Percentiles rank a stretch among this genome's conserved stretches.
These are phyloP conservation scores for Pestalotiopsis fici DNA, from an alignment of 2,329 filamentous ascomycete species.

Conservation along the genomic window DNA sequence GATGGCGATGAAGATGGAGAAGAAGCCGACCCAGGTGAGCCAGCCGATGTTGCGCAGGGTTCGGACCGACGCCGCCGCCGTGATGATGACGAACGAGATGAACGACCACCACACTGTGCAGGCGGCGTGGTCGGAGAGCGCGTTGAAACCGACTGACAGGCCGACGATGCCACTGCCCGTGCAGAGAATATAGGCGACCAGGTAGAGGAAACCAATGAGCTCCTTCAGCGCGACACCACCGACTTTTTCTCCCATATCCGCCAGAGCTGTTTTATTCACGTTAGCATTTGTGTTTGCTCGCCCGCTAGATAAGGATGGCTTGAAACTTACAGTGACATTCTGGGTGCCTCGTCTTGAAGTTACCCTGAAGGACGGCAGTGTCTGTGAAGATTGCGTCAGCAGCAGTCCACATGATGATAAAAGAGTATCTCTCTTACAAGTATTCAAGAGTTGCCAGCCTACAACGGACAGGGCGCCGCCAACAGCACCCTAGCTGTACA, in stretches of 20 bases:
- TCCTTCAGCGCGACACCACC: slow-evolving; percentile 54
- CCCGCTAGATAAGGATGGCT: background rate
- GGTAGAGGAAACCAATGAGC: slow-evolving; percentile 55
- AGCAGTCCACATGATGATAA: background rate
- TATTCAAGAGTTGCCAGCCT: slow-evolving; percentile 25
- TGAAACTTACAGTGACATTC: slow-evolving; percentile 32
- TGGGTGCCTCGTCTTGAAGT: slow-evolving; percentile 37
- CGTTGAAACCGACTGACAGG: slow-evolving; percentile 60
- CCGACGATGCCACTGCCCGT: slow-evolving; percentile 60
- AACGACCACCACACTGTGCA: slow-evolving; percentile 62
- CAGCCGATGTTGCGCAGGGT: slow-evolving; percentile 63
- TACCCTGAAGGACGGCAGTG: slow-evolving; percentile 37
- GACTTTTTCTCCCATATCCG: slow-evolving; percentile 59
- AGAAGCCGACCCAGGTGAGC: slow-evolving; percentile 61
- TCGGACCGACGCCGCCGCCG: slow-evolving; percentile 47
- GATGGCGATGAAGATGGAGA: slow-evolving; percentile 56
- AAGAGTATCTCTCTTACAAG: slow-evolving; percentile 14
- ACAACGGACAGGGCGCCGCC: slow-evolving; percentile 24
- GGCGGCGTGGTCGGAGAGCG: slow-evolving; percentile 55
- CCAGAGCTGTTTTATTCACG: slow-evolving; percentile 22
- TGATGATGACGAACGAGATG: slow-evolving; percentile 47
- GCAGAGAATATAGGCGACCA: slow-evolving; percentile 58
- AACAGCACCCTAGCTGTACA: slow-evolving; percentile 24
- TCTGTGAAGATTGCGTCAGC: slow-evolving; percentile 19
- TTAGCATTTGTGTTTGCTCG: background rate